Conservation (phyloP, 139 green algal genomes). For the Mesostigma viride region DNA sequence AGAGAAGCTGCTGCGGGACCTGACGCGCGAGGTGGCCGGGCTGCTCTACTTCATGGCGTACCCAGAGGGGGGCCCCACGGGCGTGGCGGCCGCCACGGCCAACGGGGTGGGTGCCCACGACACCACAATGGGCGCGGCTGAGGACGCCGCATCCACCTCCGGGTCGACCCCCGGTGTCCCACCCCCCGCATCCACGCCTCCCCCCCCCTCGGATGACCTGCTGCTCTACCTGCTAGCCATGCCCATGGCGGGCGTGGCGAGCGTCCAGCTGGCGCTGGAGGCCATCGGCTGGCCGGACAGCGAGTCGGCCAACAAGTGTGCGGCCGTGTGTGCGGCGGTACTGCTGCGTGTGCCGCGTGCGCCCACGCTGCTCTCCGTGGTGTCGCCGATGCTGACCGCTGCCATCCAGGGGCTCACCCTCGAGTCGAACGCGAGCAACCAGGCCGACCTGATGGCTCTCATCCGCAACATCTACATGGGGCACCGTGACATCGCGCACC, state of each 20-base stretch:
- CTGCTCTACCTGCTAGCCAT: background rate
- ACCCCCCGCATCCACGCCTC: background rate
- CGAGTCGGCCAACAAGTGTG: slow-evolving; percentile 36
- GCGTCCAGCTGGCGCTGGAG: background rate
- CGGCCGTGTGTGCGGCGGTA: slow-evolving; percentile 41
- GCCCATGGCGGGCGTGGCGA: background rate
- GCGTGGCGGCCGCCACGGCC: too few species aligned
- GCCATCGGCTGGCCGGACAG: slow-evolving; percentile 60
- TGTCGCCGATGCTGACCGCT: slow-evolving; percentile 36
- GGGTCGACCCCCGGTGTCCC: too few species aligned
- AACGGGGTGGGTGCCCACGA: too few species aligned
- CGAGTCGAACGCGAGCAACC: slow-evolving; percentile 29
- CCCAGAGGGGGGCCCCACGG: background rate
- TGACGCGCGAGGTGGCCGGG: slow-evolving; percentile 50
- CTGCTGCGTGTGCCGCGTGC: slow-evolving; percentile 20
- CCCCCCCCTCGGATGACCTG: background rate
- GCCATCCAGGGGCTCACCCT: slow-evolving; percentile 34
- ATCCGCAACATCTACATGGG: slow-evolving; percentile 43
- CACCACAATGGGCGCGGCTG: too few species aligned
- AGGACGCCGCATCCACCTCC: too few species aligned
- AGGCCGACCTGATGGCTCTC: slow-evolving; percentile 50
- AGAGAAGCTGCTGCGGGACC: slow-evolving; percentile 50
- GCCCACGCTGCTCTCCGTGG: too few species aligned
- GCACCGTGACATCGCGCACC: too few species aligned
- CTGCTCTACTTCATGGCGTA: slow-evolving; percentile 41